These are phyloP conservation scores for Pseudogymnoascus sp. DNA, from an alignment of 2,329 filamentous ascomycete genomes.

Conservation along the genomic window DNA sequence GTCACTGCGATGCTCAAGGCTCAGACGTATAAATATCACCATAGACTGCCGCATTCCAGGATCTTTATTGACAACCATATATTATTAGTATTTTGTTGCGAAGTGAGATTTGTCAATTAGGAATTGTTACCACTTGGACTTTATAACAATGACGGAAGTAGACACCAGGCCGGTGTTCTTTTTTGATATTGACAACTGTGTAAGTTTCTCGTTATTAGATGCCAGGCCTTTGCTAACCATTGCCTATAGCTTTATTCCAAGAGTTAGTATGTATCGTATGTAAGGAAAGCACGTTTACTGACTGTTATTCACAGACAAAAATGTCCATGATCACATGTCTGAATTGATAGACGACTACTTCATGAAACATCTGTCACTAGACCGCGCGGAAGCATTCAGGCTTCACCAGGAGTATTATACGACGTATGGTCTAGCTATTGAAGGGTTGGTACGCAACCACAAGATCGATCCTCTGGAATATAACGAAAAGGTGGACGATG, in stretches of 20 bases:
- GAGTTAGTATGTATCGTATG: constrained; percentile 43
- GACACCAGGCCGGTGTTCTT: constrained; percentile 48
- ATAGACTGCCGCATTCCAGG: too few species aligned
- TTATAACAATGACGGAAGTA: background rate
- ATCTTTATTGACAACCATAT: background rate
- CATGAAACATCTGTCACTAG: constrained; percentile 62
- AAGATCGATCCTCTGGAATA: constrained; percentile 93
- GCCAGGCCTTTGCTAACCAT: background rate
- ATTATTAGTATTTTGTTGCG: background rate
- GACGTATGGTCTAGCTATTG: constrained; percentile 93
- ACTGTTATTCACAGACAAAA: constrained; percentile 46
- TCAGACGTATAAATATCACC: background rate
- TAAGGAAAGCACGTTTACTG: background rate
- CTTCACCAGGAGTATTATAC: constrained; percentile 91
- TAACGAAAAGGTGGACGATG: constrained; percentile 90
- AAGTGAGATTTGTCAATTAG: background rate
- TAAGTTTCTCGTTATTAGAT: constrained; percentile 32
- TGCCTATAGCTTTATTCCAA: constrained; percentile 64
- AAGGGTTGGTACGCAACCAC: constrained; percentile 88
- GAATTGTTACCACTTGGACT: background rate
- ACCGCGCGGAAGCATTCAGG: constrained; percentile 68
- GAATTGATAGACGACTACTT: constrained; percentile 57
- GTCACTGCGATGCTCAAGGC: background rate
- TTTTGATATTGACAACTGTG: constrained; percentile 98
- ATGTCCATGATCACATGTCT: constrained; percentile 84